A percentile compares a stretch with the other conserved stretches of the same genome.
These are phyloP conservation scores for Dendrobium catenatum DNA, from an alignment of 106 monocot genomes.

Conservation along the genomic window DNA sequence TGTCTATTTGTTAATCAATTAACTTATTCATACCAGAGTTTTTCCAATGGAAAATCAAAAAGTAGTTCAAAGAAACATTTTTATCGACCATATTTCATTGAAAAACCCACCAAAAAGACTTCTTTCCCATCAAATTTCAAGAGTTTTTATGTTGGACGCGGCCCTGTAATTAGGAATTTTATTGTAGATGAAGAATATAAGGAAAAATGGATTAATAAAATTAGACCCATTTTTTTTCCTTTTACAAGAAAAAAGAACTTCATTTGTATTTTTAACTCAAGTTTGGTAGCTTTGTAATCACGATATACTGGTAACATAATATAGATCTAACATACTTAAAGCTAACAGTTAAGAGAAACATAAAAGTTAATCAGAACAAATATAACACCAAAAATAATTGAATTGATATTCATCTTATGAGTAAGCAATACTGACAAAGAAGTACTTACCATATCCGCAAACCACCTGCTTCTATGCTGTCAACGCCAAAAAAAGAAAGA, in stretches of 20 bases:
- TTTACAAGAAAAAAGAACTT: not conserved
- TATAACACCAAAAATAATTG: not conserved
- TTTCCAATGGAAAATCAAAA: no score
- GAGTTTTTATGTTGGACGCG: no score
- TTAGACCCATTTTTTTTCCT: not conserved
- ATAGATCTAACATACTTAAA: not conserved
- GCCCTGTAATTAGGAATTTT: no score
- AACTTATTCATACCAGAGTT: no score
- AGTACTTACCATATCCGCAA: conserved; percentile 4
- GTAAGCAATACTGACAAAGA: not conserved
- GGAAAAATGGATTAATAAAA: not conserved
- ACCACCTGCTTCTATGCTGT: conserved; percentile 6
- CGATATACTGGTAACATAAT: not conserved
- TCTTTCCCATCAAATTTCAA: no score
- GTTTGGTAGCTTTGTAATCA: not conserved
- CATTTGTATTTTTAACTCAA: not conserved
- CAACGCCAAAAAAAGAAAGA: not conserved
- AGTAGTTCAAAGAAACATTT: no score
- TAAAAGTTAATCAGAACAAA: not conserved
- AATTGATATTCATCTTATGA: not conserved
- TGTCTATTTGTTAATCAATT: no score
- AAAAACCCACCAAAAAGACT: no score
- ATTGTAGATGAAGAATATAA: not conserved
- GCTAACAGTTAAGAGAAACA: not conserved
- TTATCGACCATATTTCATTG: no score